phyloP scores from a whole-genome alignment of 2,329 filamentous ascomycete genomes.

The Tolypocladium ophioglossoides region DNA sequence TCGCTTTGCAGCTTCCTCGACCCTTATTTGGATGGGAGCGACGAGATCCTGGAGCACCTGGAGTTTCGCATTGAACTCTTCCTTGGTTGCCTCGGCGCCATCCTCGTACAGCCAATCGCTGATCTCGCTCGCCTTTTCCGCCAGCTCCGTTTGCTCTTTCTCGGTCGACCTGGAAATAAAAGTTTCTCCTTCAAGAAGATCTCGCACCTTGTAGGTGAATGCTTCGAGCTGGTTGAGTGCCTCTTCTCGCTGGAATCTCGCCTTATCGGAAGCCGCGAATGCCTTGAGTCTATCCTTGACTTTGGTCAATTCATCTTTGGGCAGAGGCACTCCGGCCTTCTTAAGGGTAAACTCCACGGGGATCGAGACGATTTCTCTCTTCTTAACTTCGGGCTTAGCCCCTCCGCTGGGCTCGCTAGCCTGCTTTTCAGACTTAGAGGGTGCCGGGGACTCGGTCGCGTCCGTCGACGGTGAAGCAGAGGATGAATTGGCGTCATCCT shows the following conservation, averaged over 20 bases:
- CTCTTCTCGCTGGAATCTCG: constrained; percentile 70
- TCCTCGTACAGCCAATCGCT: constrained; percentile 91
- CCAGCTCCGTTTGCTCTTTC: constrained; percentile 54
- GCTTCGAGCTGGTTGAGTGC: constrained; percentile 86
- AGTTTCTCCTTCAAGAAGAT: constrained; percentile 65
- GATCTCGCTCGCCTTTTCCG: constrained; percentile 54
- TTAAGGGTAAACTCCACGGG: constrained; percentile 38
- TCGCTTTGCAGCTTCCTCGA: constrained; percentile 59
- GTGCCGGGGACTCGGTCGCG: constrained; percentile 13
- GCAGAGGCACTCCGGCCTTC: constrained; percentile 39
- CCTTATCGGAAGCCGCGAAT: constrained; percentile 77
- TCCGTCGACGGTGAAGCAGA: constrained; percentile 2
- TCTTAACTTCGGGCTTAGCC: constrained; percentile 44
- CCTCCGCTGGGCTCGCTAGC: constrained; percentile 30
- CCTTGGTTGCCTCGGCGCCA: constrained; percentile 63
- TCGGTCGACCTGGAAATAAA: constrained; percentile 65
- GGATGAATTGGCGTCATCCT: constrained; percentile 27
- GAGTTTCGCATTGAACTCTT: constrained; percentile 65
- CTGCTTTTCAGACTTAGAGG: constrained; percentile 17
- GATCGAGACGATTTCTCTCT: constrained; percentile 47
- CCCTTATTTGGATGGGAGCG: constrained; percentile 64
- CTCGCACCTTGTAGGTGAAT: constrained; percentile 81
- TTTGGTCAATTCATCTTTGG: constrained; percentile 37
- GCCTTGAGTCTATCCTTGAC: constrained; percentile 64
- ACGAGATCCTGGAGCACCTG: constrained; percentile 70